These are phyloP conservation scores for Pisolithus microcarpus DNA, from an alignment of 768 basidiomycete genomes.

Conservation along the genomic window DNA sequence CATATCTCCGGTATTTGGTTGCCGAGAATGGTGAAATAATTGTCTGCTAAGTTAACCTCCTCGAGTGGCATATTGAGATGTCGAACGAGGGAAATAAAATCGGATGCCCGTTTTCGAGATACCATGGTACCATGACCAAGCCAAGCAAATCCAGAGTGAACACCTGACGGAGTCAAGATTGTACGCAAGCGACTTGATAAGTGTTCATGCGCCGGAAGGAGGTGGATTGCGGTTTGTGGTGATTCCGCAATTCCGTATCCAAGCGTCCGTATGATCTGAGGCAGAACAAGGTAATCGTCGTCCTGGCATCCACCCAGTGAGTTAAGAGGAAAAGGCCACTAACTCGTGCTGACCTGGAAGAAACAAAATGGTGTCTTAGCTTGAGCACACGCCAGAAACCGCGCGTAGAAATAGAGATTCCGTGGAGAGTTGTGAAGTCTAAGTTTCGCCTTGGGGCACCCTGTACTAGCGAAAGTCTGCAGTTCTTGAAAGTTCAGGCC, in stretches of 20 bases:
- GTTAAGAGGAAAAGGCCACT: not conserved
- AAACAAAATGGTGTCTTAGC: constrained; percentile 52
- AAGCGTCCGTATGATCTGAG: constrained; percentile 50
- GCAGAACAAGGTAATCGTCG: constrained; percentile 58
- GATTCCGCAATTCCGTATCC: constrained; percentile 30
- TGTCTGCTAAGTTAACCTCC: constrained; percentile 61
- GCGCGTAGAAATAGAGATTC: constrained; percentile 57
- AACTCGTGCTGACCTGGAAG: constrained; percentile 39
- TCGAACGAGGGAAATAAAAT: constrained; percentile 44
- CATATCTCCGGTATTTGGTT: constrained; percentile 54
- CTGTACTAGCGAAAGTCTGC: constrained; percentile 36
- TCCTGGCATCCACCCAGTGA: constrained; percentile 35
- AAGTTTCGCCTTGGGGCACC: constrained; percentile 39
- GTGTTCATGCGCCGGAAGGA: constrained; percentile 57
- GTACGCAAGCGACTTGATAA: constrained; percentile 47
- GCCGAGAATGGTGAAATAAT: constrained; percentile 54
- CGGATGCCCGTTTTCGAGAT: constrained; percentile 32
- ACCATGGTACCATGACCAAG: constrained; percentile 58
- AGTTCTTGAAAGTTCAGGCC: not conserved
- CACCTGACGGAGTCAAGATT: constrained; percentile 26
- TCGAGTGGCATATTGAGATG: constrained; percentile 39
- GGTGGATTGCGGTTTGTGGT: constrained; percentile 34
- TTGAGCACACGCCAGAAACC: constrained; percentile 50
- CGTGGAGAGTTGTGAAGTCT: constrained; percentile 49
- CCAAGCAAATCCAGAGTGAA: constrained; percentile 60